Evolutionary conservation across 2,329 filamentous ascomycete species (phyloP), one percentile per base, ranked within the genome.

Genomic region (Didymella lethalis): DNA sequence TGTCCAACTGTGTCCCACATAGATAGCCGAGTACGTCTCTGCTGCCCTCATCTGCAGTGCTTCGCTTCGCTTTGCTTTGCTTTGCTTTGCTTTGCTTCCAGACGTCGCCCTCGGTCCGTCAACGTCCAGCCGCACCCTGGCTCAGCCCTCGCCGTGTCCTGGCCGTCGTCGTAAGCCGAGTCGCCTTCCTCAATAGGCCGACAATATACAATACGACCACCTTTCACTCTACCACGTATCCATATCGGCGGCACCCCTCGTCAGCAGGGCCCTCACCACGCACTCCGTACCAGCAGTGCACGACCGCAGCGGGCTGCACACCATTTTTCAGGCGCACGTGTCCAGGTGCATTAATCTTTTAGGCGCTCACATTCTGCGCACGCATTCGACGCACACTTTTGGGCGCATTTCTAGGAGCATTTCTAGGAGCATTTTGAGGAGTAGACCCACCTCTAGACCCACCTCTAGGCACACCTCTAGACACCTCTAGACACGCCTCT

Each of bases 101-200:
- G 40, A 43, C 20, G 40, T 20, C 11, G 41, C 41, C 20, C 4
- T 1, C 41, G 4, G 25, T 23, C 23, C 16, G 14, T 18, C 11
- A 43, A 14, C 23, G 7, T 28, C 25, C 41, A 25, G 25, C 44
- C 34, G 25, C 26, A 10, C 54, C 54, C 55, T 58, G 43, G 38
- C 43, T 11, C 31, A 18, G 43, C 41, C 38, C 49, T 52, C 38
- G 41, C 45, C 8, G 29, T 18, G 44, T n/a, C 45, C 48, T 48
- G 45, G 45, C 45, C 26, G 55, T 48, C 44, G 48, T 46, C 54
- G 55, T 51, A 51, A 34, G 34, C 59, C 47, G 23, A 23, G 52
- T 53, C 60, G 57, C 59, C 62, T 66, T 53, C 60, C 63, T 62
- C 63, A 62, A 64, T 64, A 64, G 59, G 60, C 58, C 54, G 48